Percentiles rank a stretch among this genome's conserved stretches.
phyloP scores from a whole-genome alignment of 31 red algal genomes.

The Porphyra umbilicalis region DNA sequence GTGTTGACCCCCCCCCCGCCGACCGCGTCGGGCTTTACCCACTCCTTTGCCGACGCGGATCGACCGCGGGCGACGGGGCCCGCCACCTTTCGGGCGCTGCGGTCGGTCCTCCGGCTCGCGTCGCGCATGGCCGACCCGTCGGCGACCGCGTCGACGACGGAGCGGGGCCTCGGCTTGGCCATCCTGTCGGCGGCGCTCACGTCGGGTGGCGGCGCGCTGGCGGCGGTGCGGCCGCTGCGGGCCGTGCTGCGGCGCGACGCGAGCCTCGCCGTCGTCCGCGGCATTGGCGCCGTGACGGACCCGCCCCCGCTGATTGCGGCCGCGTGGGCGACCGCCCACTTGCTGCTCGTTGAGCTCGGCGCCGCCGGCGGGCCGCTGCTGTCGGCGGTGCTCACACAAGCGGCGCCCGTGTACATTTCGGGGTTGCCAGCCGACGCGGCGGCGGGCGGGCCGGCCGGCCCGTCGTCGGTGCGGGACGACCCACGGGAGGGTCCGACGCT shows the following conservation, averaged over 20 bases:
- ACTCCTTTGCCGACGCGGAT: slow-evolving; percentile 30
- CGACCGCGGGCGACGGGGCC: slow-evolving; percentile 47
- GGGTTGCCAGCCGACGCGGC: not conserved
- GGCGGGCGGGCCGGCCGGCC: not conserved
- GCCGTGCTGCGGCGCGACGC: slow-evolving; percentile 21
- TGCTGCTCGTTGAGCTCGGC: slow-evolving; percentile 8
- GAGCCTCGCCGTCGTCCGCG: slow-evolving; percentile 3
- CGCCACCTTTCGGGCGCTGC: slow-evolving; percentile 26
- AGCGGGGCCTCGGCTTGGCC: slow-evolving; percentile 60
- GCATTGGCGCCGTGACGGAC: not conserved
- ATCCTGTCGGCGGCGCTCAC: slow-evolving; percentile 44
- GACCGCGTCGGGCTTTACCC: not conserved
- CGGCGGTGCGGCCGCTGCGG: slow-evolving; percentile 21
- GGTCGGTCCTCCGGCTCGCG: slow-evolving; percentile 37
- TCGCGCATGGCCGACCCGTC: slow-evolving; percentile 75
- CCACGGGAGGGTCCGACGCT: slow-evolving; percentile 15
- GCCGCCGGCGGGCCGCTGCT: not conserved
- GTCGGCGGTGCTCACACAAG: slow-evolving; percentile 7
- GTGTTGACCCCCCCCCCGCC: not conserved
- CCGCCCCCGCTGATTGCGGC: not conserved
- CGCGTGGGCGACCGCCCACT: not conserved
- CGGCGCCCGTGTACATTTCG: slow-evolving; percentile 1
- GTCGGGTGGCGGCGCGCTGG: slow-evolving; percentile 30
- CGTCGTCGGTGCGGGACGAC: slow-evolving; percentile 11
- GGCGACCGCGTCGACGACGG: slow-evolving; percentile 31